Conservation (phyloP, 1,284 basidiomycete genomes). For the Bjerkandera adusta region DNA sequence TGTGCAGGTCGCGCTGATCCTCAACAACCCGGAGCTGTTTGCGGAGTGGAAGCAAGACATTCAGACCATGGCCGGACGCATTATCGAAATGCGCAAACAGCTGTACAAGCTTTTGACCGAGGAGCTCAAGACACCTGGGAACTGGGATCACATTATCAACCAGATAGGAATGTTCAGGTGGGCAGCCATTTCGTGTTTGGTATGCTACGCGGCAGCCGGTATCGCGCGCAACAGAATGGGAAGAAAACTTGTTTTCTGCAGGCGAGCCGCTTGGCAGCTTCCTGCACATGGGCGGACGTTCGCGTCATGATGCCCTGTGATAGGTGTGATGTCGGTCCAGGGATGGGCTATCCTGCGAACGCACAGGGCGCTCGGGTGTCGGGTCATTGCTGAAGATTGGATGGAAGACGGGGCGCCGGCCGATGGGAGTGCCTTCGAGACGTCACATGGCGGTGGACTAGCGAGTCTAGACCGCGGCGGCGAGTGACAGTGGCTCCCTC, state of each 20-base stretch:
- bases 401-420: background rate
- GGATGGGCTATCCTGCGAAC: too few relatives aligned
- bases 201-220: too few relatives aligned
- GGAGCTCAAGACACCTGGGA: conserved; percentile 87
- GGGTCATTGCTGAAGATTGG: too few relatives aligned
- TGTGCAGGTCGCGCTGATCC: conserved; percentile 69
- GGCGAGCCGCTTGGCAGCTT: too few relatives aligned
- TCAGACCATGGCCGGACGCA: conserved; percentile 87
- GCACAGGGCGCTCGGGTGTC: too few relatives aligned
- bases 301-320: too few relatives aligned
- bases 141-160: conserved; percentile 87
- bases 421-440: conserved; percentile 1
- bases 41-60: conserved; percentile 91
- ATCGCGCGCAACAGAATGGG: too few relatives aligned
- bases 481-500: background rate
- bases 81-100: conserved; percentile 87
- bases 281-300: too few relatives aligned
- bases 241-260: too few relatives aligned
- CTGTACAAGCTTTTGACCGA: conserved; percentile 78
- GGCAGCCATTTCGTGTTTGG: too few relatives aligned
- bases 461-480: background rate
- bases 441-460: conserved; percentile 3
- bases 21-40: conserved; percentile 73
- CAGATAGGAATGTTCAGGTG: conserved; percentile 95
- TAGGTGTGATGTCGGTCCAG: too few relatives aligned